Evolutionary conservation across 805 yeast genomes (phyloP).

Genomic region (Zygoascus tannicola): DNA sequence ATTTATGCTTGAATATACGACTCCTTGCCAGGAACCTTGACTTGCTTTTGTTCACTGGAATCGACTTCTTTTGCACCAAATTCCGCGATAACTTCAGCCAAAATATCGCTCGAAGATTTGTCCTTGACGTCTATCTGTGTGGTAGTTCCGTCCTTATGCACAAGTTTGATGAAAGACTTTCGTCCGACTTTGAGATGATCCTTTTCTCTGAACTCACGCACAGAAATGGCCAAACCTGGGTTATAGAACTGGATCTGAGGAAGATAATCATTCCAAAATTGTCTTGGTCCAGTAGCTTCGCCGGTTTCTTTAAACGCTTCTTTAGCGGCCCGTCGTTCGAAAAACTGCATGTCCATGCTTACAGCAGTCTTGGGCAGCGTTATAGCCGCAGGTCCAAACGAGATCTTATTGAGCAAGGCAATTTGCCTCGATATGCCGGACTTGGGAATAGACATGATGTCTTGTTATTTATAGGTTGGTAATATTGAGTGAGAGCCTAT

Average conservation of each 20-base stretch:
- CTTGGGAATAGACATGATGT: conserved; percentile 2
- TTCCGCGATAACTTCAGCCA: conserved; percentile 42
- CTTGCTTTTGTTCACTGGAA: conserved; percentile 27
- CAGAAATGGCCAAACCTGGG: conserved; percentile 48
- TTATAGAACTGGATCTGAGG: conserved; percentile 79
- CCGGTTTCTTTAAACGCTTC: conserved; percentile 8
- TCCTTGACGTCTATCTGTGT: conserved; percentile 14
- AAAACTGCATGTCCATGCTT: conserved; percentile 20
- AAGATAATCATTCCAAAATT: conserved; percentile 65
- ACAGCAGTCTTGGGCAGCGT: conserved; percentile 19
- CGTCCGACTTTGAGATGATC: neutral
- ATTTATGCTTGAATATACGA: neutral
- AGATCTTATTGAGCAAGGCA: conserved; percentile 19
- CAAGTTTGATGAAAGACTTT: conserved; percentile 3
- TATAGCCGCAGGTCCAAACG: conserved; percentile 26
- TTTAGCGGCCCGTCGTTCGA: neutral
- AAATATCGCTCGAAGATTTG: conserved; percentile 42
- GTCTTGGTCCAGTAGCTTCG: conserved; percentile 30
- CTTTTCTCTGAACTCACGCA: conserved; percentile 5
- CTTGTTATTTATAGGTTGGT: too few relatives aligned
- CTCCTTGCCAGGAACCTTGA: neutral
- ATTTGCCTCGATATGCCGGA: conserved; percentile 17
- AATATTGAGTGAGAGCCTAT: neutral
- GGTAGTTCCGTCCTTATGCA: conserved; percentile 28
- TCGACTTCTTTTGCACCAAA: conserved; percentile 47